Conservation (phyloP, 805 yeast genomes). For the Lachancea dasiensis region DNA sequence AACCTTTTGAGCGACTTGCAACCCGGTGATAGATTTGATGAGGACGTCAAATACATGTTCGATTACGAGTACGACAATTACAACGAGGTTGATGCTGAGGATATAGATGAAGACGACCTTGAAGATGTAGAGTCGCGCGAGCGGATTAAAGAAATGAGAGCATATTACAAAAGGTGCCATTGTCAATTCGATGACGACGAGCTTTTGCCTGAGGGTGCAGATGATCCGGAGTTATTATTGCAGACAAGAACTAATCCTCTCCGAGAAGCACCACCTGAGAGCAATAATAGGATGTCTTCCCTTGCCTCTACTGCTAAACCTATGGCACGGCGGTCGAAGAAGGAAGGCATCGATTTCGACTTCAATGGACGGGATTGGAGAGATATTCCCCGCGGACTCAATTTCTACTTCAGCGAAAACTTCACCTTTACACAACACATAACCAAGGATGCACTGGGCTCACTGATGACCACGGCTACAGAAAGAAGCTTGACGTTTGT, state of each 20-base stretch:
- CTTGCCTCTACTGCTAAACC: slow-evolving; percentile 13
- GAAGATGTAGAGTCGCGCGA: slow-evolving; percentile 18
- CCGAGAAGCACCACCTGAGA: slow-evolving; percentile 10
- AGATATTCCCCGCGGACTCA: slow-evolving; percentile 59
- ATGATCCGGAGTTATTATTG: slow-evolving; percentile 22
- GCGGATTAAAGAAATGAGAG: slow-evolving; percentile 17
- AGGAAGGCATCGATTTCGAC: slow-evolving; percentile 44
- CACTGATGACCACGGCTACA: slow-evolving; percentile 19
- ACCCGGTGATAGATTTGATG: slow-evolving; percentile 60
- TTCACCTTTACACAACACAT: slow-evolving; percentile 20
- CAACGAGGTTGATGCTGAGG: slow-evolving; percentile 32
- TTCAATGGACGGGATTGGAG: slow-evolving; percentile 65
- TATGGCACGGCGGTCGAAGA: slow-evolving; percentile 33
- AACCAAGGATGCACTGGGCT: slow-evolving; percentile 10
- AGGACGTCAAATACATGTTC: slow-evolving; percentile 56
- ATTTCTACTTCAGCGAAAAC: slow-evolving; percentile 33
- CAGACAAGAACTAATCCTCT: slow-evolving; percentile 15
- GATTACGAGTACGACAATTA: slow-evolving; percentile 48
- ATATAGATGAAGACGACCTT: slow-evolving; percentile 18
- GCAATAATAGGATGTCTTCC: background rate
- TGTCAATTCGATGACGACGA: slow-evolving; percentile 36
- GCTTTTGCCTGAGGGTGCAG: slow-evolving; percentile 21
- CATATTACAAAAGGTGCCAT: slow-evolving; percentile 32
- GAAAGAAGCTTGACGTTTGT: slow-evolving; percentile 13
- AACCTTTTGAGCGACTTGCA: slow-evolving; percentile 51